Conservation (phyloP, 148 eudicot species). For the Salicornia ramosissima region DNA sequence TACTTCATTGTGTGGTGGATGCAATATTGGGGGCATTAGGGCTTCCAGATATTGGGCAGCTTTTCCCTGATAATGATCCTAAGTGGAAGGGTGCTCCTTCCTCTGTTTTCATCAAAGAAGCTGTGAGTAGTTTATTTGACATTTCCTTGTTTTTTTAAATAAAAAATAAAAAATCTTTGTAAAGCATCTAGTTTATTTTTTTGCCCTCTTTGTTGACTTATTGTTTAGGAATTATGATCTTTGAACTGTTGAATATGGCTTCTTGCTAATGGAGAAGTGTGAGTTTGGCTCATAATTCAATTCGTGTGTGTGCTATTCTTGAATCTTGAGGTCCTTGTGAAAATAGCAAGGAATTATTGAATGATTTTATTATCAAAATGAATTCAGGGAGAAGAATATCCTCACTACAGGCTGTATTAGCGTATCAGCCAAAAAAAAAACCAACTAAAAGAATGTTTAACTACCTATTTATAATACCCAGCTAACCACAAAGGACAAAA, state of each 20-base stretch:
- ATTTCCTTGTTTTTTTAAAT: not conserved
- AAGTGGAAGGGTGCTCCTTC: constrained; percentile 97
- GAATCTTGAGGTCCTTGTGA: no score
- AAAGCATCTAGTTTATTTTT: no score
- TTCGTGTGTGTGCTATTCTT: not conserved
- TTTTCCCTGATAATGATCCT: constrained; percentile 93
- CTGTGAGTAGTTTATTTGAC: constrained; percentile 50
- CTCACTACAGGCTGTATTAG: no score
- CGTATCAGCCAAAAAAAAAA: no score
- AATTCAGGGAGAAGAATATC: no score
- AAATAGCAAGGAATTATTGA: no score
- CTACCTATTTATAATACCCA: no score
- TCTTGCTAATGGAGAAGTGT: not conserved
- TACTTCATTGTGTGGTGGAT: constrained; percentile 97
- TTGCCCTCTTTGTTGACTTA: not conserved
- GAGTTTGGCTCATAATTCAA: not conserved
- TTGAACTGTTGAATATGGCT: not conserved
- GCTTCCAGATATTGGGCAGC: constrained; percentile 94
- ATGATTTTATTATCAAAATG: no score
- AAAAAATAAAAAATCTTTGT: no score
- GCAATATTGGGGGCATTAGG: constrained; percentile 97
- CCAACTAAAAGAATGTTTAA: no score
- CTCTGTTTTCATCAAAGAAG: constrained; percentile 87
- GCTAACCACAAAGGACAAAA: no score
- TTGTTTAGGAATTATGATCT: not conserved